Conservation (phyloP, 306 rosid species). For the Hippophae tibetana region DNA sequence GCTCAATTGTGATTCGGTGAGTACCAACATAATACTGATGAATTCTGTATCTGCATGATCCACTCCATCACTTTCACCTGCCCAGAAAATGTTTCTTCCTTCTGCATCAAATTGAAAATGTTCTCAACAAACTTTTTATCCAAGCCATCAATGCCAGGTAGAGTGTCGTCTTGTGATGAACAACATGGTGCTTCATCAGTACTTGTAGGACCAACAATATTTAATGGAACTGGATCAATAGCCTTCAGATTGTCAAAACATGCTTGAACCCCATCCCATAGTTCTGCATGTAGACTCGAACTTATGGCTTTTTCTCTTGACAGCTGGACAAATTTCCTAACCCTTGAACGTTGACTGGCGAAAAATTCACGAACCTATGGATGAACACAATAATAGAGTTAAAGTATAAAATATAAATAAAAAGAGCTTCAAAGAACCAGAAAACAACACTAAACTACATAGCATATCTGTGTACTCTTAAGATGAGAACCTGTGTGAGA, state of each 20-base stretch:
- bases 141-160: conserved; percentile 52
- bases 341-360: conserved; percentile 77
- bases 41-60: conserved; percentile 74
- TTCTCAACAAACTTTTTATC: conserved; percentile 78
- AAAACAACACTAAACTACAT: not conserved
- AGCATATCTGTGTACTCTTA: not conserved
- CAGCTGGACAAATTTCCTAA: conserved; percentile 59
- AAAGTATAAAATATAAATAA: conserved; percentile 9
- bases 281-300: conserved; percentile 39
- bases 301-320: conserved; percentile 61
- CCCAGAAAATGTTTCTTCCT: conserved; percentile 90
- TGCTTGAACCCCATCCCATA: conserved; percentile 26
- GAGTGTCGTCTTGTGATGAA: conserved; percentile 49
- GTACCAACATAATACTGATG: conserved; percentile 84
- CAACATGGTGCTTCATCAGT: conserved; percentile 65
- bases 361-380: conserved; percentile 88
- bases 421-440: not conserved
- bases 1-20: conserved; percentile 22
- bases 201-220: conserved; percentile 36
- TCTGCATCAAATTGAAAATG: conserved; percentile 68
- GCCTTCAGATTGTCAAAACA: conserved; percentile 41
- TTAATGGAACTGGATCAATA: conserved; percentile 54
- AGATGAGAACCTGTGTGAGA: conserved; percentile 57
- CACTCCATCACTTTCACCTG: conserved; percentile 90
- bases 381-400: conserved; percentile 4